These are phyloP conservation scores for Cercospora citrullina DNA, from an alignment of 2,329 filamentous ascomycete genomes.

Conservation along the genomic window DNA sequence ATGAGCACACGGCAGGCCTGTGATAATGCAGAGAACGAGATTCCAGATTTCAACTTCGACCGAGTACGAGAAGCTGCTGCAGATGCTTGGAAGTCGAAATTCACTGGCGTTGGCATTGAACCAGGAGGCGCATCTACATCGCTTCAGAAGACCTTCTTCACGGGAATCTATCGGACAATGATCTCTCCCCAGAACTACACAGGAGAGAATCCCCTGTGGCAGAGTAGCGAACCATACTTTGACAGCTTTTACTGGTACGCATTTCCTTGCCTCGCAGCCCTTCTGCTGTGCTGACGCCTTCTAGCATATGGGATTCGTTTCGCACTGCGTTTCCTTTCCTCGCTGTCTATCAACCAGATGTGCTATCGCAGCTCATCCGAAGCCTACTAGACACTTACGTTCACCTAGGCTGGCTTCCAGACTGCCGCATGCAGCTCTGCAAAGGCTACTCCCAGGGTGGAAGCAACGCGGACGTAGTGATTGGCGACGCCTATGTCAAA, in stretches of 20 bases:
- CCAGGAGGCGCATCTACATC: slow-evolving; percentile 50
- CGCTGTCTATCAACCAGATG: slow-evolving; percentile 61
- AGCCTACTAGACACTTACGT: slow-evolving; percentile 68
- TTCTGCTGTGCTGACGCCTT: neutral
- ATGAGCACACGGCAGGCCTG: slow-evolving; percentile 66
- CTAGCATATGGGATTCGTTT: slow-evolving; percentile 59
- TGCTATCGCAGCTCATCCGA: slow-evolving; percentile 65
- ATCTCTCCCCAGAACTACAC: slow-evolving; percentile 70
- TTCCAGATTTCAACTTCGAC: slow-evolving; percentile 65
- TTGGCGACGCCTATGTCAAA: slow-evolving; percentile 69
- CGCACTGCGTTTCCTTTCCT: slow-evolving; percentile 64
- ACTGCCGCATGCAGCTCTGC: slow-evolving; percentile 69
- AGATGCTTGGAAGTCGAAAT: slow-evolving; percentile 42
- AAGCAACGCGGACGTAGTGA: slow-evolving; percentile 56
- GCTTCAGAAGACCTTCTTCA: slow-evolving; percentile 58
- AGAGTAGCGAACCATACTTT: slow-evolving; percentile 65
- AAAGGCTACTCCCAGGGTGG: slow-evolving; percentile 62
- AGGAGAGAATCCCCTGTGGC: slow-evolving; percentile 67
- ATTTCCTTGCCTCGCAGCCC: neutral
- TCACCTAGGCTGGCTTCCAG: slow-evolving; percentile 68
- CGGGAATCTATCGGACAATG: slow-evolving; percentile 67
- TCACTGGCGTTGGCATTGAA: slow-evolving; percentile 40
- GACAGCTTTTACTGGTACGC: slow-evolving; percentile 63
- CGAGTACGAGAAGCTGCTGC: slow-evolving; percentile 45
- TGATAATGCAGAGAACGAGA: slow-evolving; percentile 64